phyloP scores from a whole-genome alignment of 441 rosid genomes.

The Erodium moschatum region DNA sequence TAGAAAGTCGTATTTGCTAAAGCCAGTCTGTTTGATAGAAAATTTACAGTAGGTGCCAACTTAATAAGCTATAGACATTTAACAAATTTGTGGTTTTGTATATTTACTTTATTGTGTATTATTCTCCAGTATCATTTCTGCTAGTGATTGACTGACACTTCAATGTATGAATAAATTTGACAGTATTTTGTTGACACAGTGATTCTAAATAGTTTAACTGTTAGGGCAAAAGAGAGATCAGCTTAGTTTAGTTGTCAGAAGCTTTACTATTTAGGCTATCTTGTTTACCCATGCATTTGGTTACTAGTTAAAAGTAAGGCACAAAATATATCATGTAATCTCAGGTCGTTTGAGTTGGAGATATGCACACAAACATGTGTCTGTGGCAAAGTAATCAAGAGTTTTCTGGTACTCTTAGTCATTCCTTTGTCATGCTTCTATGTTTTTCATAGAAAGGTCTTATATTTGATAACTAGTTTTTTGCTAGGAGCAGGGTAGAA shows the following conservation, averaged over 20 bases:
- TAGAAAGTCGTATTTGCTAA: too few relatives aligned
- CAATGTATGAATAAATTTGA: background rate
- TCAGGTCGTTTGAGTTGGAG: background rate
- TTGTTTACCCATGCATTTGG: background rate
- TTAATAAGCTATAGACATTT: background rate
- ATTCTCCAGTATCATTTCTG: background rate
- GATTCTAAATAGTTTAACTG: too few relatives aligned
- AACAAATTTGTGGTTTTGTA: background rate
- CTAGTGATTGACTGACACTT: background rate
- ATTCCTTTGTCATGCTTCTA: background rate
- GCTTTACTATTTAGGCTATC: slow-evolving; percentile 1
- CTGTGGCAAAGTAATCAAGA: background rate
- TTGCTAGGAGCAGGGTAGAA: slow-evolving; percentile 3
- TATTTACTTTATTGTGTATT: background rate
- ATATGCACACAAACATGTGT: background rate
- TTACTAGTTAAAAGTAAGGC: background rate
- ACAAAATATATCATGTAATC: background rate
- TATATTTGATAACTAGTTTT: background rate
- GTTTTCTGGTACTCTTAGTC: background rate
- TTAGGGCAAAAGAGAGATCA: too few relatives aligned
- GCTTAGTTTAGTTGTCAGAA: background rate
- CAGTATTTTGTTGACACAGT: too few relatives aligned
- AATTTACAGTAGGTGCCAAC: background rate
- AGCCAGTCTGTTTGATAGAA: too few relatives aligned
- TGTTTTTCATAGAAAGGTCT: background rate